phyloP scores from a whole-genome alignment of 129 eudicot genomes.

The Rutidosis leptorrhynchoides region DNA sequence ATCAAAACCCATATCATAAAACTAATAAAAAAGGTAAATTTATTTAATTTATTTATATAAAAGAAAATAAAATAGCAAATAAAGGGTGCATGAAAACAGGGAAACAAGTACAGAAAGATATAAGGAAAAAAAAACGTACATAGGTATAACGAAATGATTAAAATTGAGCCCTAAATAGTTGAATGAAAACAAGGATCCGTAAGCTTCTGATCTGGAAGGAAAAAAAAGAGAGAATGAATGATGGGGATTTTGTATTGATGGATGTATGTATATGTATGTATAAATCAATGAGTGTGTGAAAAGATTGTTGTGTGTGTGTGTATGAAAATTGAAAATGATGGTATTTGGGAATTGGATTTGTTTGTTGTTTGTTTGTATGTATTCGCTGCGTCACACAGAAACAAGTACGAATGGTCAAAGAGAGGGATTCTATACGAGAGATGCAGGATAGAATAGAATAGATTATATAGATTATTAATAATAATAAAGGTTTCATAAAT shows the following conservation, averaged over 20 bases:
- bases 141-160: constrained; percentile 1
- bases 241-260: constrained; percentile 30
- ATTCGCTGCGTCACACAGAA: constrained; percentile 29
- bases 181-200: constrained; percentile 31
- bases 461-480: neutral
- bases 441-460: neutral
- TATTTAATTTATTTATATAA: no score
- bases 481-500: neutral
- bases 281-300: constrained; percentile 20
- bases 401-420: constrained; percentile 41
- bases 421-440: neutral
- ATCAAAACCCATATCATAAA: constrained; percentile 19
- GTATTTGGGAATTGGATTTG: neutral
- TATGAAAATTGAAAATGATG: constrained; percentile 2
- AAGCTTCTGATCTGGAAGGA: constrained; percentile 46
- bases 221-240: constrained; percentile 15
- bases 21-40: neutral
- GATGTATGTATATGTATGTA: neutral
- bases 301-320: constrained; percentile 23
- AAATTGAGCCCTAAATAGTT: neutral
- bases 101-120: constrained; percentile 16
- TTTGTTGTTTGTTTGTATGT: constrained; percentile 20
- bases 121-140: neutral
- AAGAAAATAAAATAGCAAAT: neutral
- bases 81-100: constrained; percentile 42